phyloP scores from a whole-genome alignment of 2,329 filamentous ascomycete species.

The Karstenula rhodostoma region DNA sequence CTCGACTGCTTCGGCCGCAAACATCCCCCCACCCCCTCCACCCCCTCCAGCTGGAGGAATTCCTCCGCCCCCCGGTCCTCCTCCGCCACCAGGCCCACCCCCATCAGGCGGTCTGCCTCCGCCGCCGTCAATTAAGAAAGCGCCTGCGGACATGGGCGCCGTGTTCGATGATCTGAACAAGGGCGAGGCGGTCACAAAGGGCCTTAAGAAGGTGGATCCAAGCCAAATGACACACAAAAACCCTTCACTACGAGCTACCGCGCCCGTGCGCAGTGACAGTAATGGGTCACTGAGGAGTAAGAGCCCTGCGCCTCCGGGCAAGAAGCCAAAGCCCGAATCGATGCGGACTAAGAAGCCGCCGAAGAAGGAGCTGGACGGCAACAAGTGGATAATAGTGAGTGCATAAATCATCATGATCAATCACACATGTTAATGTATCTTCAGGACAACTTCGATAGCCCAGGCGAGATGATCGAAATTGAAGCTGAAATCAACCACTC shows the following conservation, averaged over 20 bases:
- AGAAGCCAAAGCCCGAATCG: slow-evolving; percentile 62
- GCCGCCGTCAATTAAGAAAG: slow-evolving; percentile 47
- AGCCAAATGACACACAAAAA: slow-evolving; percentile 99
- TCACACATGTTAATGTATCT: slow-evolving; percentile 13
- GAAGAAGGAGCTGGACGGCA: slow-evolving; percentile 64
- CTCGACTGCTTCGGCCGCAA: slow-evolving; percentile 62
- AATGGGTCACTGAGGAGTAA: slow-evolving; percentile 68
- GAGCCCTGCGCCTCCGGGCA: slow-evolving; percentile 81
- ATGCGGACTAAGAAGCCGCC: slow-evolving; percentile 59
- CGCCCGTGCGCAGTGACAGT: slow-evolving; percentile 68
- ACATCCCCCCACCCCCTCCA: slow-evolving; percentile 71
- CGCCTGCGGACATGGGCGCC: slow-evolving; percentile 74
- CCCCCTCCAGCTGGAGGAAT: slow-evolving; percentile 64
- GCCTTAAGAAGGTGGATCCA: slow-evolving; percentile 90
- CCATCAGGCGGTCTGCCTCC: slow-evolving; percentile 58
- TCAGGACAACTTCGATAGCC: slow-evolving; percentile 89
- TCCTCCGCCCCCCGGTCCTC: slow-evolving; percentile 70
- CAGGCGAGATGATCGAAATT: slow-evolving; percentile 76
- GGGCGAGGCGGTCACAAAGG: slow-evolving; percentile 85
- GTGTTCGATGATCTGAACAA: slow-evolving; percentile 93
- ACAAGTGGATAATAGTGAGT: slow-evolving; percentile 89
- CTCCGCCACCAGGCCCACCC: slow-evolving; percentile 58
- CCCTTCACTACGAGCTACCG: slow-evolving; percentile 78
- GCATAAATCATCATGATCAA: too few relatives aligned
- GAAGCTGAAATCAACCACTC: slow-evolving; percentile 85